Evolutionary conservation across 345 rosid genomes (phyloP).

Genomic region (Aegle marmelos): DNA sequence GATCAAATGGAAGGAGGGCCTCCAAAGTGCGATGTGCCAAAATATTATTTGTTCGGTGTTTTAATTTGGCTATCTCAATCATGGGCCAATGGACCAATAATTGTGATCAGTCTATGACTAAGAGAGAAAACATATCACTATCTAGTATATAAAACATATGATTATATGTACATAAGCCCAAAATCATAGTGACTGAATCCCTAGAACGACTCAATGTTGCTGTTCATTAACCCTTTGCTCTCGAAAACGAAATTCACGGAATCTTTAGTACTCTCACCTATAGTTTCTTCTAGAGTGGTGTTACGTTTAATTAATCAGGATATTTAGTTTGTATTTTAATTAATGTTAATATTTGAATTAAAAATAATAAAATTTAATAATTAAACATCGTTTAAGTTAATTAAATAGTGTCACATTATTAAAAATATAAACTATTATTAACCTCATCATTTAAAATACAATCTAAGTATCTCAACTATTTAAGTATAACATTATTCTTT

Average conservation of each 20-base stretch:
- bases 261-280: background rate
- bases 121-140: background rate
- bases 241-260: background rate
- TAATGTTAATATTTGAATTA: too few relatives aligned
- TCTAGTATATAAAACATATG: background rate
- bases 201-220: background rate
- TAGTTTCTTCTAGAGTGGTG: too few relatives aligned
- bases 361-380: too few relatives aligned
- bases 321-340: too few relatives aligned
- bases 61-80: background rate
- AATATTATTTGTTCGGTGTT: slow-evolving; percentile 4
- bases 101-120: background rate
- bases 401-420: too few relatives aligned
- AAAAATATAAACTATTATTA: too few relatives aligned
- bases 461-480: too few relatives aligned
- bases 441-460: too few relatives aligned
- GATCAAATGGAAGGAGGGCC: background rate
- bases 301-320: too few relatives aligned
- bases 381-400: too few relatives aligned
- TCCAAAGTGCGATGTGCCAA: background rate
- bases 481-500: too few relatives aligned
- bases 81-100: background rate
- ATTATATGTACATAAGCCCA: slow-evolving; percentile 6
- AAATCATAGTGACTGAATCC: background rate
- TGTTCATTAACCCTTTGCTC: background rate